Base-by-base conservation (phyloP, 495 filamentous ascomycete genomes). In the Margaritispora aquatica region DNA sequence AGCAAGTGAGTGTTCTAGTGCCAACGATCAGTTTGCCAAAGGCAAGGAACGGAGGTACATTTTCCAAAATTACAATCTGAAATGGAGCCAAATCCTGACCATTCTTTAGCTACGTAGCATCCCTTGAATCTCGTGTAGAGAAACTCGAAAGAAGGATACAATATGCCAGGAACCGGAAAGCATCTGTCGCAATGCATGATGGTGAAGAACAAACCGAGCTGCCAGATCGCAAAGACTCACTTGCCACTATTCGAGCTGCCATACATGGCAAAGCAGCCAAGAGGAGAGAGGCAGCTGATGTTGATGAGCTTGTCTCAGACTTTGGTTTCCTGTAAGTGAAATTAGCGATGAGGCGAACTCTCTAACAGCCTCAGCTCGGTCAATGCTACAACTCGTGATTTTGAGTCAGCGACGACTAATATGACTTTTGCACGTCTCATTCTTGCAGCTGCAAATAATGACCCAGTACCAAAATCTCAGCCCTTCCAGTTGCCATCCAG, bases 301-400 rank as follows among this genome's bases (percentile, higher is more conserved):
- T 92, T 53, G 87, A 93, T 69, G 81, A 88, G 26, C 74, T 93
- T 13, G 87, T 93, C 29, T 88, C 88, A 2, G 89, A 92, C 66
- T 88, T 93, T 73, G 88, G 89, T 53, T 90, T 84, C 66, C 73
- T 93, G 85, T 89, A 60, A 65, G 83, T 75, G 8, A n/a, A 23
- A 8, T 23, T 17, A 23, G 24, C 22, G 9, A 23, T 8, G 20
- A 51, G 4, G 9, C 48, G 5, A 4, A 4, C 21, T 3, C 17
- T 17, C 51, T 50, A n/a, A 50, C 26, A 24, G 10, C 29, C 26
- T 21, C 49, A 95, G 90, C 55, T 88, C 91, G 7, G 86, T 97
- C 65, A 96, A 94, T 75, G 90, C 92, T 26, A 94, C 90, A 2
- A 92, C 92, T 4, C 80, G 90, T 56, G 92, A 96, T 70, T 97